phyloP scores from a whole-genome alignment of 2,329 filamentous ascomycete genomes.

The Ophiostoma angusticollis region DNA sequence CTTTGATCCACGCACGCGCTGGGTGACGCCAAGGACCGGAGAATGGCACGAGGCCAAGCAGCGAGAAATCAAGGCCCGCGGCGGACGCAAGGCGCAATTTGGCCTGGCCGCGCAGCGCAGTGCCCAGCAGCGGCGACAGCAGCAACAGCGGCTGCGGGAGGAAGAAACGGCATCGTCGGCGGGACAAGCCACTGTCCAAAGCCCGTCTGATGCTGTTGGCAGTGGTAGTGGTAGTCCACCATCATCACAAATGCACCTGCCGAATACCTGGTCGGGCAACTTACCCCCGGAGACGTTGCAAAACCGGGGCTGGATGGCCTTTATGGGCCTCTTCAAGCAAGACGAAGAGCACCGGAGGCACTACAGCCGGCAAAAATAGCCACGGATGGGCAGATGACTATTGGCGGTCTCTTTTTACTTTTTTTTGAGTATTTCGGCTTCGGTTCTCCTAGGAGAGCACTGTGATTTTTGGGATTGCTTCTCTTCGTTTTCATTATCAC shows the following conservation, averaged over 20 bases:
- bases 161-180: not conserved
- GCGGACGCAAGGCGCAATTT: constrained; percentile 37
- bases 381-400: not conserved
- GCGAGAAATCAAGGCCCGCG: constrained; percentile 35
- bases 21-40: constrained; percentile 28
- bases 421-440: no score
- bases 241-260: not conserved
- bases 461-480: no score
- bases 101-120: constrained; percentile 31
- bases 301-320: constrained; percentile 7
- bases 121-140: constrained; percentile 15
- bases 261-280: constrained; percentile 14
- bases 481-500: no score
- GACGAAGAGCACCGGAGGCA: constrained; percentile 3
- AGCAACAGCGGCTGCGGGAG: not conserved
- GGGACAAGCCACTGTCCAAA: not conserved
- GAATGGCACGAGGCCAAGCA: constrained; percentile 36
- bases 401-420: no score
- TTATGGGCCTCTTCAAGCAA: constrained; percentile 4
- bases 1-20: constrained; percentile 39
- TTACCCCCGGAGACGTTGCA: constrained; percentile 3
- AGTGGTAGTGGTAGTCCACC: not conserved
- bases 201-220: no score
- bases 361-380: not conserved
- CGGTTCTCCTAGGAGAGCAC: no score